Percentiles rank a stretch among this genome's conserved stretches.
Conservation (phyloP, 2,329 filamentous ascomycete species). For the Neophaeococcomyces aloes region DNA sequence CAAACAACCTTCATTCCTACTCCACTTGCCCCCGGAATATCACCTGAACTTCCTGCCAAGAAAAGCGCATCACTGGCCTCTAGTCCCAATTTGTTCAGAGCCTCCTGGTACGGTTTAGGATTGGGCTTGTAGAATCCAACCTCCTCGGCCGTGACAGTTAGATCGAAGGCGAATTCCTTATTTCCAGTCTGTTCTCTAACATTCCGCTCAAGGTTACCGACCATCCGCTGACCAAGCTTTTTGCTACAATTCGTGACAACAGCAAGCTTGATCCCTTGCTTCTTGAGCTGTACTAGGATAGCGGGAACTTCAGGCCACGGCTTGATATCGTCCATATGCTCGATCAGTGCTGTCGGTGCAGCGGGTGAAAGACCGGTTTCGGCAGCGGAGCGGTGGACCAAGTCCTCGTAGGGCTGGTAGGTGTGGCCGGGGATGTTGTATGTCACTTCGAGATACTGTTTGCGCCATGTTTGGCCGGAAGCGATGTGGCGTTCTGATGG, state of each 20-base stretch:
- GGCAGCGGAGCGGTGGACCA: conserved; percentile 24
- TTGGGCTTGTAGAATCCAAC: conserved; percentile 33
- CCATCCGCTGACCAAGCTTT: conserved; percentile 22
- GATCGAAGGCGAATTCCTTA: conserved; percentile 24
- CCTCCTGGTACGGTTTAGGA: conserved; percentile 25
- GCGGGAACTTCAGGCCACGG: conserved; percentile 20
- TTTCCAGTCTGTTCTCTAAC: conserved; percentile 2
- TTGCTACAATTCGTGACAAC: conserved; percentile 33
- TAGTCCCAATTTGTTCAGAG: conserved; percentile 24
- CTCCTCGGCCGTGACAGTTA: conserved; percentile 31
- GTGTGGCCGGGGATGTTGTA: conserved; percentile 24
- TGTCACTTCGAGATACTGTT: conserved; percentile 31
- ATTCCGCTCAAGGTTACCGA: conserved; percentile 9
- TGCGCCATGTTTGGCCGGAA: conserved; percentile 25
- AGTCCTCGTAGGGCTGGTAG: conserved; percentile 27
- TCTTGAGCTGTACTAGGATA: conserved; percentile 20
- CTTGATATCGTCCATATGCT: conserved; percentile 23
- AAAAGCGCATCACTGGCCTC: conserved; percentile 25
- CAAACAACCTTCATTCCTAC: conserved; percentile 33
- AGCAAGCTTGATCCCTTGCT: conserved; percentile 26
- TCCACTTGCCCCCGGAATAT: conserved; percentile 30
- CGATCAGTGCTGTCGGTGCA: conserved; percentile 23
- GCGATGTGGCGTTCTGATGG: conserved; percentile 13
- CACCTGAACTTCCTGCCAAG: conserved; percentile 33
- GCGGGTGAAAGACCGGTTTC: conserved; percentile 25